phyloP scores from a whole-genome alignment of 1,284 basidiomycete genomes.

The Fomes fomentarius region DNA sequence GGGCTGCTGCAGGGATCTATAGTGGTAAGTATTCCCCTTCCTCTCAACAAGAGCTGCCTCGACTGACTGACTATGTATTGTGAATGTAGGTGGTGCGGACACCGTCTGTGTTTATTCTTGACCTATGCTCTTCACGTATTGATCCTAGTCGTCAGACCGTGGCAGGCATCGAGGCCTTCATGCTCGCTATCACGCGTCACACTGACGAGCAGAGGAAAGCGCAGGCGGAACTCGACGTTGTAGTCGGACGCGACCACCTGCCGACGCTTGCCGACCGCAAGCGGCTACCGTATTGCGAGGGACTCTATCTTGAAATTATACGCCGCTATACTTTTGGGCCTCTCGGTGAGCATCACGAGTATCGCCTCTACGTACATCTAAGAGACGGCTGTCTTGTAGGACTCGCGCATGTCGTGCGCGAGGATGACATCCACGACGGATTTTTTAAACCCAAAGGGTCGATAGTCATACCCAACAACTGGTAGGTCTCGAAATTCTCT shows the following conservation, averaged over 20 bases:
- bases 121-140: no score
- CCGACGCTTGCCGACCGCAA: conserved; percentile 31
- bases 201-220: conserved; percentile 32
- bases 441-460: conserved; percentile 30
- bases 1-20: conserved; percentile 27
- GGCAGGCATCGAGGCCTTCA: conserved; percentile 25
- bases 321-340: conserved; percentile 29
- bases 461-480: conserved; percentile 27
- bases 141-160: conserved; percentile 28
- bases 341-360: conserved; percentile 17
- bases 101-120: conserved; percentile 22
- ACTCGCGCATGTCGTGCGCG: conserved; percentile 24
- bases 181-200: conserved; percentile 31
- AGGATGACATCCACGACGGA: conserved; percentile 31
- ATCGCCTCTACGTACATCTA: not conserved
- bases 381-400: conserved; percentile 4
- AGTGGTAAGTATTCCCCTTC: conserved; percentile 10
- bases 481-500: conserved; percentile 2
- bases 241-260: conserved; percentile 30
- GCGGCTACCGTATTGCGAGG: conserved; percentile 33
- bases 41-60: no score
- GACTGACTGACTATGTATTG: no score
- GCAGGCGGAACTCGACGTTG: conserved; percentile 32
- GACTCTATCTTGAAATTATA: conserved; percentile 30
- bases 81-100: conserved; percentile 24